These are phyloP conservation scores for Lagenidium sp. DNA, from an alignment of 352 stramenopile genomes.

Conservation along the genomic window DNA sequence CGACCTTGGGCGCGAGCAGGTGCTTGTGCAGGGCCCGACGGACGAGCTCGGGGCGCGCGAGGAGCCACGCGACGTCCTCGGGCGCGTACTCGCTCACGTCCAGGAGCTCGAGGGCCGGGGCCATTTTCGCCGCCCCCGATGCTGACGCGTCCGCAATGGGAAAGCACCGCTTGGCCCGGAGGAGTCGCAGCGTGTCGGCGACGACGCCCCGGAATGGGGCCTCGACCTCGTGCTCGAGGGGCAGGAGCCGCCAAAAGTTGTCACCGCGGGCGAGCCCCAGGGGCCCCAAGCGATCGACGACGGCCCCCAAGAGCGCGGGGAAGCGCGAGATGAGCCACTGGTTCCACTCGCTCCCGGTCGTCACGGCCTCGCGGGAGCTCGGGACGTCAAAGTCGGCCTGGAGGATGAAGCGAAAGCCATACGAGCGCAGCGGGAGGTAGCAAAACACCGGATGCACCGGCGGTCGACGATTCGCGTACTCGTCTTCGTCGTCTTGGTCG, in stretches of 20 bases:
- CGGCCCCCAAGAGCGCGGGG: slow-evolving; percentile 30
- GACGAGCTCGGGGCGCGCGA: slow-evolving; percentile 4
- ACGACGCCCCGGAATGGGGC: slow-evolving; percentile 55
- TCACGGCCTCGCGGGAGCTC: slow-evolving; percentile 78
- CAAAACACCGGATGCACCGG: slow-evolving; percentile 76
- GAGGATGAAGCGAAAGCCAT: slow-evolving; percentile 80
- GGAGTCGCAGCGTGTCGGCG: slow-evolving; percentile 42
- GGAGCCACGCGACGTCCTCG: slow-evolving; percentile 4
- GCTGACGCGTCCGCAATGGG: slow-evolving; percentile 12
- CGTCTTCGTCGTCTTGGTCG: too few relatives aligned
- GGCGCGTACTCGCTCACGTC: slow-evolving; percentile 24
- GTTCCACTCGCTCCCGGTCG: slow-evolving; percentile 82
- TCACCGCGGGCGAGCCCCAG: slow-evolving; percentile 6
- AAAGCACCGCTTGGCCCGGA: slow-evolving; percentile 45
- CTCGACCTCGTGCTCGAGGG: slow-evolving; percentile 64
- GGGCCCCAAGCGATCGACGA: slow-evolving; percentile 3
- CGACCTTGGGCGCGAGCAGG: slow-evolving; percentile 32
- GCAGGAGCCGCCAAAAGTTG: slow-evolving; percentile 29
- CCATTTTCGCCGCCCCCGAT: not conserved
- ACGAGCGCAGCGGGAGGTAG: slow-evolving; percentile 72
- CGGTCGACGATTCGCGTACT: too few relatives aligned
- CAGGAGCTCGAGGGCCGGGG: slow-evolving; percentile 22
- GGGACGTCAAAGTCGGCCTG: slow-evolving; percentile 84
- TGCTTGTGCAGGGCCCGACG: slow-evolving; percentile 35
- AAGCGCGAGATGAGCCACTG: slow-evolving; percentile 78